These are phyloP conservation scores for Lenwebbia sp. DNA, from an alignment of 345 rosid species.

Conservation along the genomic window DNA sequence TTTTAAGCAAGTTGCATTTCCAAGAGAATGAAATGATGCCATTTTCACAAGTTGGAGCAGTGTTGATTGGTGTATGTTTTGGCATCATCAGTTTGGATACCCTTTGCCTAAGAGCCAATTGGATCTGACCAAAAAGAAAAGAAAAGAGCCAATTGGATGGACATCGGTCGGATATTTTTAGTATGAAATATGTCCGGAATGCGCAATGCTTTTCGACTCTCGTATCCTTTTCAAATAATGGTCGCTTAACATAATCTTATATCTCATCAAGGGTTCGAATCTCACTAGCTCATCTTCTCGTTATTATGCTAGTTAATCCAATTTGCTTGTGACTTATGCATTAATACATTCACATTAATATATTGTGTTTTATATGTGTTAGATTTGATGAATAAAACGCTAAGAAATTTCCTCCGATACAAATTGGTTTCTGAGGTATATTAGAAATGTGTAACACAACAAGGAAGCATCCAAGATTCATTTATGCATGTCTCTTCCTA, in stretches of 20 bases:
- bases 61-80: neutral
- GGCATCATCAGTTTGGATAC: neutral
- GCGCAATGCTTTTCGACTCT: neutral
- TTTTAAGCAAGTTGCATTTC: neutral
- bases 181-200: neutral
- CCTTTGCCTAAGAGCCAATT: neutral
- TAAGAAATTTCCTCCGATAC: neutral
- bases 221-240: neutral
- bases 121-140: too few species aligned
- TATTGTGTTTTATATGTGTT: neutral
- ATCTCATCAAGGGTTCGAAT: neutral
- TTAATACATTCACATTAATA: neutral
- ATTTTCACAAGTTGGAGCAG: neutral
- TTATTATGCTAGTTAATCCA: neutral
- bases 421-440: neutral
- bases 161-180: neutral
- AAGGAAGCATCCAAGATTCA: neutral
- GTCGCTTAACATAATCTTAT: neutral
- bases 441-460: neutral
- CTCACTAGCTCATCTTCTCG: neutral
- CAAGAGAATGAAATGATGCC: neutral
- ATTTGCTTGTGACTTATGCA: neutral
- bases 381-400: neutral
- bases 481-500: neutral
- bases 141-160: neutral